A percentile compares a stretch with the other conserved stretches of the same genome.
Evolutionary conservation across 257 asterid species (phyloP).

Genomic region (Salvia rosmarinus): DNA sequence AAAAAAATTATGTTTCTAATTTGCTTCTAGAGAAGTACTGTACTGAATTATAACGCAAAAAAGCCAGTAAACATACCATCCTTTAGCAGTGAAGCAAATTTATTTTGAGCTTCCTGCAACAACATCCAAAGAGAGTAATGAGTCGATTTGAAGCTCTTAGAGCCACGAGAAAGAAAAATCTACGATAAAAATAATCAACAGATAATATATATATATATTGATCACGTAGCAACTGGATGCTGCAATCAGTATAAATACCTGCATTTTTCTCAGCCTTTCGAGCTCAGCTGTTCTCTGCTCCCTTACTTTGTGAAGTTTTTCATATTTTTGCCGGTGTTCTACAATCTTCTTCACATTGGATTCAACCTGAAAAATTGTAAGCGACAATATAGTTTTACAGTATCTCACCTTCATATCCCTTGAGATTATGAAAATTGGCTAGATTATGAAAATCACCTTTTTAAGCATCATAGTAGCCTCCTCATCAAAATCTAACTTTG

Average conservation of each 20-base stretch:
- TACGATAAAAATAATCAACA: not conserved
- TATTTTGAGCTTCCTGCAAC: slow-evolving; percentile 46
- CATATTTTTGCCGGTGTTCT: slow-evolving; percentile 57
- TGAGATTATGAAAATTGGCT: not conserved
- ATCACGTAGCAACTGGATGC: not conserved
- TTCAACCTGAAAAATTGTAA: slow-evolving; percentile 48
- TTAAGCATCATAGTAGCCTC: slow-evolving; percentile 53
- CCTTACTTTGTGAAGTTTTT: slow-evolving; percentile 44
- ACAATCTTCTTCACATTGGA: slow-evolving; percentile 52
- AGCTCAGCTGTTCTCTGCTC: slow-evolving; percentile 45
- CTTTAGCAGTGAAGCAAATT: slow-evolving; percentile 38
- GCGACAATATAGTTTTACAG: not conserved
- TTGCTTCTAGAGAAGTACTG: not conserved
- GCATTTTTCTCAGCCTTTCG: slow-evolving; percentile 38
- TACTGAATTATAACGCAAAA: not conserved
- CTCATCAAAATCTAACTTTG: slow-evolving; percentile 61
- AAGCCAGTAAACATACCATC: slow-evolving; percentile 53
- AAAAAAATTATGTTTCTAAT: not conserved
- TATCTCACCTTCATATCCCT: slow-evolving; percentile 1
- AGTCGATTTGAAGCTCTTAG: not conserved
- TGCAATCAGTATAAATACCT: slow-evolving; percentile 33
- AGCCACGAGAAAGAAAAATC: not conserved
- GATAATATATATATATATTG: not conserved
- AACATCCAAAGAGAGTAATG: slow-evolving; percentile 26
- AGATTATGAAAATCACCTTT: slow-evolving; percentile 46